phyloP scores from a whole-genome alignment of 495 filamentous ascomycete genomes.

The Saxophila tyrrhenica region DNA sequence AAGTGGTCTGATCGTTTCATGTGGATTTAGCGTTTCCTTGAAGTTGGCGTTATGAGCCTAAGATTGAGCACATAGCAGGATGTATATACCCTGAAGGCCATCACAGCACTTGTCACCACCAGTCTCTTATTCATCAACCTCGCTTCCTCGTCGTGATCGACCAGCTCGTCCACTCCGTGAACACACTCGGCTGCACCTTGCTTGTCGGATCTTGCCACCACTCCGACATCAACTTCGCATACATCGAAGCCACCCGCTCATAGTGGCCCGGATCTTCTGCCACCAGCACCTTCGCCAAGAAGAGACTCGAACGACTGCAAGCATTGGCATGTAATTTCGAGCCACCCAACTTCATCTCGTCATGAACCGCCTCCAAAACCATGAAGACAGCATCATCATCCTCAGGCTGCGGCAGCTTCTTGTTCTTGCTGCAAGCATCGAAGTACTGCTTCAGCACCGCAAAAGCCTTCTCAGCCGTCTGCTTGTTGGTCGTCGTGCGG shows the following conservation, averaged over 20 bases:
- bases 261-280: slow-evolving; percentile 39
- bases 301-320: slow-evolving; percentile 52
- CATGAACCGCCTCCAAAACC: slow-evolving; percentile 57
- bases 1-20: neutral
- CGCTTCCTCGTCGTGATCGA: slow-evolving; percentile 20
- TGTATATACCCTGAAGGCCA: slow-evolving; percentile 2
- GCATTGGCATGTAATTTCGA: slow-evolving; percentile 43
- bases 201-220: slow-evolving; percentile 45
- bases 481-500: slow-evolving; percentile 53
- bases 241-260: slow-evolving; percentile 42
- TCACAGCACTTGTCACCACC: neutral
- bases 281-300: slow-evolving; percentile 50
- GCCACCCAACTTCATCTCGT: slow-evolving; percentile 55
- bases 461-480: slow-evolving; percentile 61
- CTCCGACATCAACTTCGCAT: slow-evolving; percentile 43
- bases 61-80: neutral
- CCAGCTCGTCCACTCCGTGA: slow-evolving; percentile 62
- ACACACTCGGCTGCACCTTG: slow-evolving; percentile 49
- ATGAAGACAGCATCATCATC: slow-evolving; percentile 29
- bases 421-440: slow-evolving; percentile 55
- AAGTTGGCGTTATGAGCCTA: neutral
- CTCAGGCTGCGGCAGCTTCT: slow-evolving; percentile 31
- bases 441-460: slow-evolving; percentile 57
- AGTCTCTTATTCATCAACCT: neutral
- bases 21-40: neutral